Base-by-base conservation (phyloP, 129 eudicot species). In the Solidago caesia region DNA sequence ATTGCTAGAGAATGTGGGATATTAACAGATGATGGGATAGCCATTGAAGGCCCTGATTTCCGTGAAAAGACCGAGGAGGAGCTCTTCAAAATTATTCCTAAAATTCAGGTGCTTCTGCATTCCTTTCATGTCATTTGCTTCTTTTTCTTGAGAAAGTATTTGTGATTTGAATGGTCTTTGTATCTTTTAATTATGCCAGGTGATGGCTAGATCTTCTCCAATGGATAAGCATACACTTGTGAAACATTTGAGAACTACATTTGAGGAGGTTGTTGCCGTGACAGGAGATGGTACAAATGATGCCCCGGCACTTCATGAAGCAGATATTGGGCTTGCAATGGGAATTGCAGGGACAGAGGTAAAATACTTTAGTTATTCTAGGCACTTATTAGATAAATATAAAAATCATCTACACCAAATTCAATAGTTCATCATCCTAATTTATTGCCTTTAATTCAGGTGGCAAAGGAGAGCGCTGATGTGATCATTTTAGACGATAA, bases 251-350 rank as follows among this genome's bases (percentile, higher is more conserved):
- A 83, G 98, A 48, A 87, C 98, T 44, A 92, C 95, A 15, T 80
- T 89, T 66, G 73, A 81, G 41, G 98, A 92, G 75, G 98, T 92
- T 72, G 98, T 92, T 77, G 98, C 98, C 3, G 98, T 92, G 62
- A 92, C 98, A 5, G 98, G 98, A 70, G 98, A 92, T 80, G 98
- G 98, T 70, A 92, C 98, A 41, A 92, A 92, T 85, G 98, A 92
- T 78, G 96, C 98, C 53, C 98, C 98, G 7, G 98, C 98, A 8
- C 98, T 92, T 74, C 98, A 92, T 82, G 98, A 92, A 83, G 98
- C 98, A 56, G 98, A 92, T 86, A 92, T 92, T 15, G 98, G 98
- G 42, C 98, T 92, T 81, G 98, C 98, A 61, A 92, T 92, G 98
- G 98, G 98, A 80, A 92, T 92, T 68, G 79, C 98, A 52, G 98